These are phyloP conservation scores for Closterium sp. DNA, from an alignment of 139 green algal genomes.

Conservation along the genomic window DNA sequence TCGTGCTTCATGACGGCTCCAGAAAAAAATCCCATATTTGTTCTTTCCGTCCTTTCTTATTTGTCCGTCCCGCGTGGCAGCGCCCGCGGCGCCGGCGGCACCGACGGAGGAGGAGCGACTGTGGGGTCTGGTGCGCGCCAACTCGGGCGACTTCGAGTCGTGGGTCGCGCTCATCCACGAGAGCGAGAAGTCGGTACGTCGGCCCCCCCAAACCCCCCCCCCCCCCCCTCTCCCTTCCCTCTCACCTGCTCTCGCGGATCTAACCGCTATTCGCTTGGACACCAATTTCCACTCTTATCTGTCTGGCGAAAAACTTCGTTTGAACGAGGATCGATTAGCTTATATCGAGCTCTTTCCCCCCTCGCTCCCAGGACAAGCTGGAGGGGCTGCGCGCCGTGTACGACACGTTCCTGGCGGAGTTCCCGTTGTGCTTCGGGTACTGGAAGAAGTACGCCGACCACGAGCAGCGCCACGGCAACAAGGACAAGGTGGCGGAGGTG, in stretches of 20 bases:
- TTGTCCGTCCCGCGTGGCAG: neutral
- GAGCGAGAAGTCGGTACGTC: conserved; percentile 67
- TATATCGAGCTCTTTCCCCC: too few relatives aligned
- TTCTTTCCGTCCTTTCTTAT: neutral
- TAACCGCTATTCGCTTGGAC: too few relatives aligned
- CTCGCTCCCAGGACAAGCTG: conserved; percentile 62
- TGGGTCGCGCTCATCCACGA: conserved; percentile 69
- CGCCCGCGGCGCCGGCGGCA: neutral
- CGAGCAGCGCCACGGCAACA: conserved; percentile 33
- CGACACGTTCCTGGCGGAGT: conserved; percentile 73
- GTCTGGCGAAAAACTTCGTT: neutral
- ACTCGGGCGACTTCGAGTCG: conserved; percentile 67
- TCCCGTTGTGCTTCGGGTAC: conserved; percentile 84
- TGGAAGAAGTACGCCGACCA: conserved; percentile 86
- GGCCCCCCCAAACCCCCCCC: neutral
- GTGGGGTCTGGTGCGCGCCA: conserved; percentile 55
- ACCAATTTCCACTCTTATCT: too few relatives aligned
- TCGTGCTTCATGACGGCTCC: too few relatives aligned
- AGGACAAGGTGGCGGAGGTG: conserved; percentile 58
- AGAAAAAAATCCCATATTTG: neutral
- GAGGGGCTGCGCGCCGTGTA: conserved; percentile 61
- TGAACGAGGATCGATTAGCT: conserved; percentile 1
- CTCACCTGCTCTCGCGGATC: too few relatives aligned
- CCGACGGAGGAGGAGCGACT: conserved; percentile 38
- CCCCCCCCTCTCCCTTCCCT: neutral